These are phyloP conservation scores for Termitomyces sp. DNA, from an alignment of 1,284 basidiomycete species.

Conservation along the genomic window DNA sequence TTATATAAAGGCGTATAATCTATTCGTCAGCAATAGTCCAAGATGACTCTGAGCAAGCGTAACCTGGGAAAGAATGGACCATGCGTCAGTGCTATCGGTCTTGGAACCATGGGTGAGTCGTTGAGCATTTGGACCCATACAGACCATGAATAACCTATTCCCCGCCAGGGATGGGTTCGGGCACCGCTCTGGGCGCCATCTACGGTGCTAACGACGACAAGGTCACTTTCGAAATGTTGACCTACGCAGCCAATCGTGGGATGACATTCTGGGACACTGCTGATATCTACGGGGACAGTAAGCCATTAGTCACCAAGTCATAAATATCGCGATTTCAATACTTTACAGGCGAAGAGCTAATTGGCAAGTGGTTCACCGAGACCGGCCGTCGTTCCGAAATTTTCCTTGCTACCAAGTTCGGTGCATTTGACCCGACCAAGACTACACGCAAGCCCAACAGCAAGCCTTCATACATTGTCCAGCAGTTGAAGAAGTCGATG, in stretches of 20 bases:
- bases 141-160: background rate
- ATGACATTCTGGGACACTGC: slow-evolving; percentile 25
- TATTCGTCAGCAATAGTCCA: background rate
- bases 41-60: slow-evolving; percentile 20
- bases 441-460: slow-evolving; percentile 16
- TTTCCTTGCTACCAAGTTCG: slow-evolving; percentile 32
- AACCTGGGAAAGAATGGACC: slow-evolving; percentile 25
- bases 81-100: slow-evolving; percentile 22
- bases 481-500: slow-evolving; percentile 19
- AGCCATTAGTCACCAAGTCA: background rate
- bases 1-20: background rate
- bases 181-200: slow-evolving; percentile 15
- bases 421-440: slow-evolving; percentile 14
- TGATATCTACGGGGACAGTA: slow-evolving; percentile 23
- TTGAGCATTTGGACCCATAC: background rate
- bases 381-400: slow-evolving; percentile 26
- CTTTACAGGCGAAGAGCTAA: slow-evolving; percentile 18
- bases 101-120: slow-evolving; percentile 15
- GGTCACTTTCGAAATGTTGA: slow-evolving; percentile 17
- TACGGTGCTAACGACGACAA: slow-evolving; percentile 23
- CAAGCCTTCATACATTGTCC: slow-evolving; percentile 22
- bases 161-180: slow-evolving; percentile 14
- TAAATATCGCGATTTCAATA: background rate
- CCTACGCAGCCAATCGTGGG: slow-evolving; percentile 20
- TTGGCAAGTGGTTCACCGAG: slow-evolving; percentile 24